phyloP scores from a whole-genome alignment of 83 land plant species.

The Diphasiastrum complanatum region DNA sequence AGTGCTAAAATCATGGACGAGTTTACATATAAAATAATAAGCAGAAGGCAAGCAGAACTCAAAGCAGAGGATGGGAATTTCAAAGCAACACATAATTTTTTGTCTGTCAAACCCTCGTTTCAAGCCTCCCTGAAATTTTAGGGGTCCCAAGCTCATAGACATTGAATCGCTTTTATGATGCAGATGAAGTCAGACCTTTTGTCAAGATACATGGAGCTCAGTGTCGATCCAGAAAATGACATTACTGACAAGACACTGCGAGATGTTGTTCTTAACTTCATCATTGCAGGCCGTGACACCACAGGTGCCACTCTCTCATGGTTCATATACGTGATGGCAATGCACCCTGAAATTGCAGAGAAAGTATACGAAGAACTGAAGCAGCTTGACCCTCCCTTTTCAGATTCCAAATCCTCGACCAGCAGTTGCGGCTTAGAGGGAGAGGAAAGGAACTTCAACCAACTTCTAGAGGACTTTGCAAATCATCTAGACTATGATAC shows the following conservation, averaged over 20 bases:
- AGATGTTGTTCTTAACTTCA: constrained; percentile 84
- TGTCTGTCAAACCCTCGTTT: too few species aligned
- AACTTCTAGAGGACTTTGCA: constrained; percentile 42
- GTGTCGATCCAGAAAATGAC: constrained; percentile 51
- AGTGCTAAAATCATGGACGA: constrained; percentile 57
- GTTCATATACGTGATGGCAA: constrained; percentile 68
- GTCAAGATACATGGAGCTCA: constrained; percentile 65
- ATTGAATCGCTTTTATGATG: neutral
- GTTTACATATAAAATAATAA: constrained; percentile 72
- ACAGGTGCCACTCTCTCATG: constrained; percentile 90
- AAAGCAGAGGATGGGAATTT: neutral
- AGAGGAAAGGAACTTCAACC: constrained; percentile 33
- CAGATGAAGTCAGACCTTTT: constrained; percentile 69
- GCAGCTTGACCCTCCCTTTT: constrained; percentile 20
- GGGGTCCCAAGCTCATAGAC: too few species aligned
- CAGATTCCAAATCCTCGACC: neutral
- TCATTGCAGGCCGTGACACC: constrained; percentile 92
- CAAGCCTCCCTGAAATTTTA: neutral
- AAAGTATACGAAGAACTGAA: constrained; percentile 54
- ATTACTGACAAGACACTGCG: constrained; percentile 65
- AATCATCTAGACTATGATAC: constrained; percentile 54
- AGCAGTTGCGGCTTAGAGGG: neutral
- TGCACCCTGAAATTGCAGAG: constrained; percentile 44
- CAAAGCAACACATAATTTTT: too few species aligned
- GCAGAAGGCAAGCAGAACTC: constrained; percentile 60